Evolutionary conservation across 306 rosid species (phyloP).

Genomic region (Canavalia gladiata): DNA sequence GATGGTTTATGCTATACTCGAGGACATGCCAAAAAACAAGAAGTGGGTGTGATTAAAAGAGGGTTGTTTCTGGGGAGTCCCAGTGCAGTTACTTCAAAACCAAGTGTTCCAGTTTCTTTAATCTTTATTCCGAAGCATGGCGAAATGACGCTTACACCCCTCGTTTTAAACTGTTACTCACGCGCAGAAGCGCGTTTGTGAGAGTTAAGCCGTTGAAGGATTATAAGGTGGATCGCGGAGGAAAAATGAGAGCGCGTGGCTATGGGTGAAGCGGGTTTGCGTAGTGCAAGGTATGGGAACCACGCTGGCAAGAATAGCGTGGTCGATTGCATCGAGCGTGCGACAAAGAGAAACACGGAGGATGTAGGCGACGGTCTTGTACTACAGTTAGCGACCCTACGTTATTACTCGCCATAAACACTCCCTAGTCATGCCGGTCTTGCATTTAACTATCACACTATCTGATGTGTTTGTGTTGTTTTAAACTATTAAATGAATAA

Average conservation of each 20-base stretch:
- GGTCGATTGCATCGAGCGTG: slow-evolving; percentile 32
- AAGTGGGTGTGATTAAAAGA: slow-evolving; percentile 39
- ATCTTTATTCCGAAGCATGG: slow-evolving; percentile 67
- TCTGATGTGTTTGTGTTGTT: too few relatives aligned
- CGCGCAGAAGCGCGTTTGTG: slow-evolving; percentile 23
- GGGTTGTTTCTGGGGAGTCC: slow-evolving; percentile 57
- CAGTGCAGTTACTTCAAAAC: slow-evolving; percentile 67
- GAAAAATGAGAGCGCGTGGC: slow-evolving; percentile 36
- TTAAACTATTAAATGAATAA: too few relatives aligned
- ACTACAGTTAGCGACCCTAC: slow-evolving; percentile 9
- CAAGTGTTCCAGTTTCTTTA: slow-evolving; percentile 68
- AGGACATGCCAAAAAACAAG: background rate
- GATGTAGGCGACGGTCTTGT: background rate
- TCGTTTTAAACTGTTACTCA: background rate
- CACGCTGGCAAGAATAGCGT: slow-evolving; percentile 46
- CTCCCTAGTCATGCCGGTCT: background rate
- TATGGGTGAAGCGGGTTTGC: background rate
- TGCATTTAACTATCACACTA: background rate
- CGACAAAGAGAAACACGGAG: slow-evolving; percentile 44
- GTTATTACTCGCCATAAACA: background rate
- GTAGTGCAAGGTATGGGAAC: slow-evolving; percentile 31
- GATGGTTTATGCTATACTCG: background rate
- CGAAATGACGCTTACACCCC: slow-evolving; percentile 46
- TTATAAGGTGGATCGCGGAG: background rate
- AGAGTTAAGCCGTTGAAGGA: background rate